Evolutionary conservation across 768 basidiomycete genomes (phyloP).

Genomic region (Kwoniella sp.): DNA sequence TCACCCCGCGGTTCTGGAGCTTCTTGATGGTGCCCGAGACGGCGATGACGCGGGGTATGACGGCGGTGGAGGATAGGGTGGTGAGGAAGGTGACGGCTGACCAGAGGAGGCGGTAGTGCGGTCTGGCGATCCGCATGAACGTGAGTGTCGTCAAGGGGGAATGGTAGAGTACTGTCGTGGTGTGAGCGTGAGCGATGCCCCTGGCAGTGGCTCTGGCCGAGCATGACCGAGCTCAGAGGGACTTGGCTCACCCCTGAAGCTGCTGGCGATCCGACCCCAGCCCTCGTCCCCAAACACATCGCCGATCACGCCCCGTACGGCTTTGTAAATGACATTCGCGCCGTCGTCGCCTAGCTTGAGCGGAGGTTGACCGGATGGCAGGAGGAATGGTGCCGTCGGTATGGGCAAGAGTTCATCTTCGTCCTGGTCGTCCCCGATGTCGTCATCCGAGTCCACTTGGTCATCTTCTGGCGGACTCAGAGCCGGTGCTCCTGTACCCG

Average conservation of each 20-base stretch:
- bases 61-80: conserved; percentile 53
- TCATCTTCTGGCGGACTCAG: too few relatives aligned
- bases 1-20: conserved; percentile 55
- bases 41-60: conserved; percentile 73
- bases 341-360: conserved; percentile 29
- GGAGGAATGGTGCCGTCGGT: conserved; percentile 31
- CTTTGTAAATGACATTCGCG: conserved; percentile 56
- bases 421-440: conserved; percentile 24
- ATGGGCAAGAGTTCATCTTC: conserved; percentile 16
- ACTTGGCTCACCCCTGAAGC: conserved; percentile 60
- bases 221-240: too few relatives aligned
- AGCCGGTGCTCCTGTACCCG: background rate
- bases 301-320: conserved; percentile 66
- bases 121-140: conserved; percentile 78
- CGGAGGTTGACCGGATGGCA: conserved; percentile 20
- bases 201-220: too few relatives aligned
- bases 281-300: conserved; percentile 76
- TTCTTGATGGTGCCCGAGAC: conserved; percentile 86
- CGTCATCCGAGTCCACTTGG: conserved; percentile 7
- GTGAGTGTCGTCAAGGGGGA: conserved; percentile 77
- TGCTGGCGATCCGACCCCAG: conserved; percentile 73
- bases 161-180: conserved; percentile 71
- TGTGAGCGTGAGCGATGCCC: conserved; percentile 3
- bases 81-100: conserved; percentile 70
- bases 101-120: conserved; percentile 75